Conservation (phyloP, 202 grass and related monocot genomes). For the Carex arenaria region DNA sequence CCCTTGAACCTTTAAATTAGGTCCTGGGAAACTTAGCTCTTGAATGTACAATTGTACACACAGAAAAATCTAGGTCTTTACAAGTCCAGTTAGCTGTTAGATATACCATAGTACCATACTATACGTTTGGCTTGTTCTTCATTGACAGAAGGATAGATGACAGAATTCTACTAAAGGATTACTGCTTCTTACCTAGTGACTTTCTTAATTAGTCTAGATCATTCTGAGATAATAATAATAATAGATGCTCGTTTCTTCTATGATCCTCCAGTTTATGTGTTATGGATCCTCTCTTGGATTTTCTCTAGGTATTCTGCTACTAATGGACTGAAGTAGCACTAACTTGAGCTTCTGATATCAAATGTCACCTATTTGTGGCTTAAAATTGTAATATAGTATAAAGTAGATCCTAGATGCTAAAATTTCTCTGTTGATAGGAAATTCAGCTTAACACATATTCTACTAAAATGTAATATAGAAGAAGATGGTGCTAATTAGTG, state of each 20-base stretch:
- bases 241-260: neutral
- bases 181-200: neutral
- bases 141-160: constrained; percentile 11
- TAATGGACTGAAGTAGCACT: neutral
- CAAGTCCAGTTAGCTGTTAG: neutral
- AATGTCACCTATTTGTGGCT: neutral
- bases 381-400: neutral
- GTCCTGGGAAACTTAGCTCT: neutral
- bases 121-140: neutral
- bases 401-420: neutral
- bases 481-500: neutral
- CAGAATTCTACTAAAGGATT: neutral
- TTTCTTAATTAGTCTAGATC: neutral
- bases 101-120: neutral
- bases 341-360: neutral
- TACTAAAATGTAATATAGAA: neutral
- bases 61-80: neutral
- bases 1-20: neutral
- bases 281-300: neutral
- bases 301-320: neutral
- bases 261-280: neutral
- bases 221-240: neutral
- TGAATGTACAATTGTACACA: neutral
- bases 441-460: neutral
- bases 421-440: neutral